phyloP scores from a whole-genome alignment of 2,329 filamentous ascomycete species.

The Aspergillus sp. region DNA sequence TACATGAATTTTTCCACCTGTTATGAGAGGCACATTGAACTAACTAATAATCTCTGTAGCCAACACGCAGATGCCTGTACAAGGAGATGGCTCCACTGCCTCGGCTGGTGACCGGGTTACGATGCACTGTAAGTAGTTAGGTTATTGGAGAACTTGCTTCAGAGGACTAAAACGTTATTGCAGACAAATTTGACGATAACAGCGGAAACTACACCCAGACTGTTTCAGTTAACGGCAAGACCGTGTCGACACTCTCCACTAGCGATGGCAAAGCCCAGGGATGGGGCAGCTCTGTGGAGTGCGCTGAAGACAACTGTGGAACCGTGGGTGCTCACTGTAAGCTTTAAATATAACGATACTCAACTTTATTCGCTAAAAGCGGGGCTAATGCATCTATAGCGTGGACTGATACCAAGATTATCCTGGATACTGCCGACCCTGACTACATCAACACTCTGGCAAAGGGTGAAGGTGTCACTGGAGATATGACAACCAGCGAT shows the following conservation, averaged over 20 bases:
- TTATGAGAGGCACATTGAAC: neutral
- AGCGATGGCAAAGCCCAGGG: conserved; percentile 37
- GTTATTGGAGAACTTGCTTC: neutral
- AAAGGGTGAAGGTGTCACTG: conserved; percentile 36
- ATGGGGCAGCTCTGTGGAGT: conserved; percentile 41
- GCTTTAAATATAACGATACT: conserved; percentile 3
- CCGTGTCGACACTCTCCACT: conserved; percentile 41
- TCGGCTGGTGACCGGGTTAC: conserved; percentile 29
- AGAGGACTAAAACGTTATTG: neutral
- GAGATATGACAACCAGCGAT: conserved; percentile 35
- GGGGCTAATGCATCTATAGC: conserved; percentile 9
- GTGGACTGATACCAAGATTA: conserved; percentile 39
- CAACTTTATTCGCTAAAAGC: neutral
- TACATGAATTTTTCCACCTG: neutral
- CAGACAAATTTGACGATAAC: conserved; percentile 34
- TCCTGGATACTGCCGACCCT: conserved; percentile 17
- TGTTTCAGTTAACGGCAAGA: conserved; percentile 30
- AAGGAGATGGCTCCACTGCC: conserved; percentile 23
- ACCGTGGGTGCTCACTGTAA: conserved; percentile 34
- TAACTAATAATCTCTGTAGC: conserved; percentile 7
- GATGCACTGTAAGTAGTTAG: conserved; percentile 30
- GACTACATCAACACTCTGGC: conserved; percentile 34
- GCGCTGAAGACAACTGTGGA: conserved; percentile 34
- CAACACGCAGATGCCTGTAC: conserved; percentile 26
- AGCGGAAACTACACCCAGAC: conserved; percentile 38